phyloP scores from a whole-genome alignment of 139 green algal genomes.

The Micromonas pusilla region DNA sequence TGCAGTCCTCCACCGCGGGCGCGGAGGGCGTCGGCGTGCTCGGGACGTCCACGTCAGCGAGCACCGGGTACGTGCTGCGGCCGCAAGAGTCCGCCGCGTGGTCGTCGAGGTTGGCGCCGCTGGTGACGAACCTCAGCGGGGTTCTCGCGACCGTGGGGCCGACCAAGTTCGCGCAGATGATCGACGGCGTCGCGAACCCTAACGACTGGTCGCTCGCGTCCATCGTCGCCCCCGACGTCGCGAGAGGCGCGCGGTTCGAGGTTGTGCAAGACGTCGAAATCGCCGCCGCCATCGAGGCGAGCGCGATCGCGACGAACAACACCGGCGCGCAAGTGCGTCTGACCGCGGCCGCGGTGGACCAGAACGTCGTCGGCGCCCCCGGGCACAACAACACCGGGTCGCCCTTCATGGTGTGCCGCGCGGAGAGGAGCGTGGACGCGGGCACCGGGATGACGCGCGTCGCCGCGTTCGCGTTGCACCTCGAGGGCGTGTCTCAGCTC shows the following conservation, averaged over 20 bases:
- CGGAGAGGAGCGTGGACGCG: neutral
- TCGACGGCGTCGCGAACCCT: constrained; percentile 12
- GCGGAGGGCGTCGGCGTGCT: constrained; percentile 13
- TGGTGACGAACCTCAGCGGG: neutral
- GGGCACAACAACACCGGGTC: constrained; percentile 4
- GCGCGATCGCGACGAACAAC: neutral
- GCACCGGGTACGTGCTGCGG: neutral
- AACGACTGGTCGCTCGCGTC: neutral
- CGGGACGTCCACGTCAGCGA: neutral
- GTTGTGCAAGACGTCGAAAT: constrained; percentile 12
- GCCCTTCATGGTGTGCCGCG: neutral
- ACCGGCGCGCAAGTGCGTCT: neutral
- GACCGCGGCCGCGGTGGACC: neutral
- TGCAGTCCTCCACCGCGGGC: constrained; percentile 2
- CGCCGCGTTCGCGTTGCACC: neutral
- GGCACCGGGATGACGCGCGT: neutral
- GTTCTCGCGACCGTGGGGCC: neutral
- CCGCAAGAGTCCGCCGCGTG: neutral
- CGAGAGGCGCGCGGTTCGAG: neutral
- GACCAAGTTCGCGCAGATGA: neutral
- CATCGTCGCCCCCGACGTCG: neutral
- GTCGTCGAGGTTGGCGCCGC: neutral
- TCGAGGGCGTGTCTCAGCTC: neutral
- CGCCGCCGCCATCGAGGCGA: neutral
- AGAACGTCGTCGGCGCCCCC: neutral